Base-by-base conservation (phyloP, 2,329 filamentous ascomycete genomes). In the Aspergillus clavatus region DNA sequence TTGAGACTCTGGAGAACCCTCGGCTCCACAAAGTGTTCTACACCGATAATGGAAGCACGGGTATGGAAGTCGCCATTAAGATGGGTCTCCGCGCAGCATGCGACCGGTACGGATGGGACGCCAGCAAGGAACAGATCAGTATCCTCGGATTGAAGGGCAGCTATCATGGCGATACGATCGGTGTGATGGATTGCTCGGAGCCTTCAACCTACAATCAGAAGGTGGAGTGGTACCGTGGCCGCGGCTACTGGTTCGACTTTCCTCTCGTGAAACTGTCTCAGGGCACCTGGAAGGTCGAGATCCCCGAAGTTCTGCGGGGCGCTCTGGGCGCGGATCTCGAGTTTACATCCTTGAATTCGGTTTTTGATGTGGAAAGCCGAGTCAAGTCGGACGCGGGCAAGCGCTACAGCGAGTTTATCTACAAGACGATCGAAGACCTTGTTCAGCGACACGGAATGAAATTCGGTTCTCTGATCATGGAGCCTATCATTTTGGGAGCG, bases 161-260 rank as follows among this genome's bases (percentile, higher is more conserved):
- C 53, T 94, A 94, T 57, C 89, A 94, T 56, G 89, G 88, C 1
- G 89, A 94, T 59, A 94, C 88, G 0, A 89, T 94, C 38, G 88
- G 88, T 0, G 87, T 86, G 0, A 93, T 94, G 89, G 87, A 93
- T 62, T 86, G 82, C 42, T 82, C 86, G 0, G 87, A 93, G 59
- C 87, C 88, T 0, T 83, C 80, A 26, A 79, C 80, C 0, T 94
- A 78, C 63, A 94, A 94, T 57, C 79, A 88, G 56, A 88, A 88
- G 61, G 84, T 90, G 0, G 87, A 93, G 59, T 94, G 88, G 88
- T 94, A 94, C 60, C 72, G 80, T 48, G 87, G 86, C 0, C 81
- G 82, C 38, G 88, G 89, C 0, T 78, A 82, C 58, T 94, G 89
- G 89, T 84, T 93, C 43, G 84, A 89, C 50, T 89, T 85, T 46